Percentiles rank a stretch among this genome's conserved stretches.
These are phyloP conservation scores for Xylaria sp. DNA, from an alignment of 2,329 filamentous ascomycete genomes.

Conservation along the genomic window DNA sequence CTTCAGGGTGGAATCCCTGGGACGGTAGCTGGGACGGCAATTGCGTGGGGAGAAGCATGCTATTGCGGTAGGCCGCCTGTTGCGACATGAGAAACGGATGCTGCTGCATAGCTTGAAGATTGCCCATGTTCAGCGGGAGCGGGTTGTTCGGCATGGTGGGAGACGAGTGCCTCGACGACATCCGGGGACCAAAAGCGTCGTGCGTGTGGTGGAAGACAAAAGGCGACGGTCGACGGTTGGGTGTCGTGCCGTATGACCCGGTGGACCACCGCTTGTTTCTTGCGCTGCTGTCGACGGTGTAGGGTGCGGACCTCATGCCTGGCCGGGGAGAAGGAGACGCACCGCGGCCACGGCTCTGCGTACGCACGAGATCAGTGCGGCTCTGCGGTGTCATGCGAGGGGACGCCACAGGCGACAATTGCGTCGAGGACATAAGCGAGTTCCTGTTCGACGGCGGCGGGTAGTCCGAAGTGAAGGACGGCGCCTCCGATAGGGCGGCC, in stretches of 20 bases:
- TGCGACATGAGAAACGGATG: constrained; percentile 59
- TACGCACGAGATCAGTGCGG: constrained; percentile 63
- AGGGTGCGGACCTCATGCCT: constrained; percentile 69
- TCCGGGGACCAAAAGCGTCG: constrained; percentile 62
- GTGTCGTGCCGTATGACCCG: constrained; percentile 66
- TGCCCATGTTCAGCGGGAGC: constrained; percentile 56
- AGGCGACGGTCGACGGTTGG: constrained; percentile 59
- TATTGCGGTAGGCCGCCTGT: constrained; percentile 57
- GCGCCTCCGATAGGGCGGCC: constrained; percentile 65
- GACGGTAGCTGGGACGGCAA: constrained; percentile 52
- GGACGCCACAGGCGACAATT: constrained; percentile 73
- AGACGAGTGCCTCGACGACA: constrained; percentile 57
- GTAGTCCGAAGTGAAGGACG: constrained; percentile 68
- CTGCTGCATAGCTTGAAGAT: constrained; percentile 58
- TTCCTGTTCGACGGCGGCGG: constrained; percentile 68
- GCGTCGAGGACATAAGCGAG: constrained; percentile 71
- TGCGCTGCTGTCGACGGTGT: constrained; percentile 65
- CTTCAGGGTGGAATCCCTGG: constrained; percentile 52
- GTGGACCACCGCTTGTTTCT: constrained; percentile 79
- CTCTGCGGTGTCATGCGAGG: constrained; percentile 66
- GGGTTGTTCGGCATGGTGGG: constrained; percentile 50
- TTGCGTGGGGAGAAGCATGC: constrained; percentile 60
- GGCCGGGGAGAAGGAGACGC: constrained; percentile 73
- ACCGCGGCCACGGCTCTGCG: constrained; percentile 65
- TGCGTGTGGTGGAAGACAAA: constrained; percentile 65